Base-by-base conservation (phyloP, 2,329 filamentous ascomycete species). In the Colletotrichum lini region DNA sequence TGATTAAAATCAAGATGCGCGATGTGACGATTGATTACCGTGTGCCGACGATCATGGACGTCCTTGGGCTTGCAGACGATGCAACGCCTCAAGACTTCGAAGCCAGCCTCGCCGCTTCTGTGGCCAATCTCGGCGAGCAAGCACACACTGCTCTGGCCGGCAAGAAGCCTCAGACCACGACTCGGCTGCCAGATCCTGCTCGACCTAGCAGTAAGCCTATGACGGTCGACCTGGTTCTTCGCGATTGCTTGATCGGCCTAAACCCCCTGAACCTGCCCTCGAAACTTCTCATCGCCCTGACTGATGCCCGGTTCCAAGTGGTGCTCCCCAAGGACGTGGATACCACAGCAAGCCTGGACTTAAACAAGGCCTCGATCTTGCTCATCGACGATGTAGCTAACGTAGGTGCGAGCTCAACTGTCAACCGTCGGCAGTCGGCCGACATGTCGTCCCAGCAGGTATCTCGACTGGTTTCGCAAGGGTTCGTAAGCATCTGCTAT, bases 1-100 rank as follows among this genome's bases (percentile, higher is more conserved):
- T 94, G 8, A 85, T 98, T 74, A 98, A 97, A 79, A 80, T 98
- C 69, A 97, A 97, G 79, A 83, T 98, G 52, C 93, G 93, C 80
- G 95, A 97, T 72, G 76, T 97, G 5, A 92, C 91, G 70, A 81
- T 94, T n/a, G 97, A 99, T 79, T 99, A 99, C 79, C 92, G 92
- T 18, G 93, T 98, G 4, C 89, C 94, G 0, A 94, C 93, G 0
- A 81, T 98, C 0, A 92, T 97, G 85, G 94, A 94, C 63, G 81
- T 97, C 6, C 87, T 97, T 8, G 92, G 90, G 0, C 85, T 97
- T 2, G 86, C 87, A 16, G 89, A 92, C 18, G 89, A 93, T 74
- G 86, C 89, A 5, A 92, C 90, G 1, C 86, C 89, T 0, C 91
- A 95, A 72, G 93, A 95, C 49, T 87, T 96, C 56, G 93, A 95